Percentiles rank a stretch among this genome's conserved stretches.
phyloP scores from a whole-genome alignment of 1,284 basidiomycete species.

The Vanrija pseudolonga region DNA sequence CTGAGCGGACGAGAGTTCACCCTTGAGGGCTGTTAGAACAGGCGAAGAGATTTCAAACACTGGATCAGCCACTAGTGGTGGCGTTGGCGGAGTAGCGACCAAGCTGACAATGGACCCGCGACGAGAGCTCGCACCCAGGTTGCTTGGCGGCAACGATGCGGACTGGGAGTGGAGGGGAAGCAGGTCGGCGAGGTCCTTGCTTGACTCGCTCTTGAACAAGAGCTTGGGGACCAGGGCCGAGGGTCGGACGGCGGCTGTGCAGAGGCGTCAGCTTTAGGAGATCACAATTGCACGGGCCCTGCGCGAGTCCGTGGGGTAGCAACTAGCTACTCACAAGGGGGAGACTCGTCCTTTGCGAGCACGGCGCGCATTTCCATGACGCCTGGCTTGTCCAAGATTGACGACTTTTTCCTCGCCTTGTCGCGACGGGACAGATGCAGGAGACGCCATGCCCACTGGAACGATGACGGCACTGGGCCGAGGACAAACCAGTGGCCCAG shows the following conservation, averaged over 20 bases:
- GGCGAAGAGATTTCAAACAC: slow-evolving; percentile 53
- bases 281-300: too few relatives aligned
- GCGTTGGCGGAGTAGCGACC: slow-evolving; percentile 24
- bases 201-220: slow-evolving; percentile 17
- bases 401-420: slow-evolving; percentile 37
- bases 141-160: slow-evolving; percentile 23
- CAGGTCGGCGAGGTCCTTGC: slow-evolving; percentile 19
- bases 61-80: slow-evolving; percentile 27
- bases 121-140: slow-evolving; percentile 20
- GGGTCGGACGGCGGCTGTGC: not conserved
- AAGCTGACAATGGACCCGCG: slow-evolving; percentile 33
- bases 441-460: slow-evolving; percentile 35
- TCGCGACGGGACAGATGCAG: slow-evolving; percentile 23
- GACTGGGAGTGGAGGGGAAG: slow-evolving; percentile 45
- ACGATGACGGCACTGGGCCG: slow-evolving; percentile 29
- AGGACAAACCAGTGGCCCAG: slow-evolving; percentile 40
- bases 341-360: slow-evolving; percentile 33
- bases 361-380: slow-evolving; percentile 40
- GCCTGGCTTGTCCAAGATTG: slow-evolving; percentile 32
- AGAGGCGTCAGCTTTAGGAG: too few relatives aligned
- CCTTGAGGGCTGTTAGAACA: slow-evolving; percentile 67
- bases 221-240: slow-evolving; percentile 16
- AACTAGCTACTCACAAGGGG: slow-evolving; percentile 3
- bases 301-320: too few relatives aligned
- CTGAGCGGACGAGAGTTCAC: slow-evolving; percentile 69